These are phyloP conservation scores for Clonostachys rosea DNA, from an alignment of 2,329 filamentous ascomycete genomes.

Conservation along the genomic window DNA sequence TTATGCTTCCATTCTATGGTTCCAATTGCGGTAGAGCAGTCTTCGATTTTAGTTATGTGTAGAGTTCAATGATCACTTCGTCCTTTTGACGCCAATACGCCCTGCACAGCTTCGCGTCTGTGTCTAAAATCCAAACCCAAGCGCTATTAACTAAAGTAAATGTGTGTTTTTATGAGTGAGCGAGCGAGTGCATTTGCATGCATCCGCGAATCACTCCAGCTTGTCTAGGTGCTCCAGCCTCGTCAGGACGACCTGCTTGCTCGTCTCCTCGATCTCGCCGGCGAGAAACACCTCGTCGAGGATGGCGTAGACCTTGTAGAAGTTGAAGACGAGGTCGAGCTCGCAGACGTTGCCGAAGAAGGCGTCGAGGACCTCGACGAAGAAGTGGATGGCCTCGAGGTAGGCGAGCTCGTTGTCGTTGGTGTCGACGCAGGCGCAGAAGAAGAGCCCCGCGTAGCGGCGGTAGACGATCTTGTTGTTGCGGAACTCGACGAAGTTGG, in stretches of 20 bases:
- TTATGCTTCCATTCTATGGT: no score
- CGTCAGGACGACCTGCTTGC: conserved; percentile 95
- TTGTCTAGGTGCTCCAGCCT: conserved; percentile 94
- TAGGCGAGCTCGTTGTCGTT: conserved; percentile 98
- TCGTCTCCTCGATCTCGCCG: conserved; percentile 97
- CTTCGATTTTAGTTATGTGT: no score
- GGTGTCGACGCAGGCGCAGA: conserved; percentile 97
- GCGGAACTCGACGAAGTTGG: conserved; percentile 96
- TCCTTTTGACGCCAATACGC: no score
- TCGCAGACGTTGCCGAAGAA: conserved; percentile 99
- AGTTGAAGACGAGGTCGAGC: conserved; percentile 83
- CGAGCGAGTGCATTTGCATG: no score
- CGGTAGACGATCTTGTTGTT: conserved; percentile 97
- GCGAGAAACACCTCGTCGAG: conserved; percentile 97
- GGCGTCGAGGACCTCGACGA: conserved; percentile 95
- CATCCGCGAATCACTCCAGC: conserved; percentile 58
- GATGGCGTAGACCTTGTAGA: conserved; percentile 92
- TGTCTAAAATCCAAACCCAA: no score
- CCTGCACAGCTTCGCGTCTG: no score
- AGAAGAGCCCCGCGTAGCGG: conserved; percentile 95
- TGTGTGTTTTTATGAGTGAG: no score
- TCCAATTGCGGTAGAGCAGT: no score
- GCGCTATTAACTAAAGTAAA: no score
- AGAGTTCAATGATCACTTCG: no score
- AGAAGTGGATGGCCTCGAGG: conserved; percentile 97